A percentile compares a stretch with the other conserved stretches of the same genome.
Evolutionary conservation across 2,329 filamentous ascomycete species (phyloP).

Genomic region (Endothia cerciana): DNA sequence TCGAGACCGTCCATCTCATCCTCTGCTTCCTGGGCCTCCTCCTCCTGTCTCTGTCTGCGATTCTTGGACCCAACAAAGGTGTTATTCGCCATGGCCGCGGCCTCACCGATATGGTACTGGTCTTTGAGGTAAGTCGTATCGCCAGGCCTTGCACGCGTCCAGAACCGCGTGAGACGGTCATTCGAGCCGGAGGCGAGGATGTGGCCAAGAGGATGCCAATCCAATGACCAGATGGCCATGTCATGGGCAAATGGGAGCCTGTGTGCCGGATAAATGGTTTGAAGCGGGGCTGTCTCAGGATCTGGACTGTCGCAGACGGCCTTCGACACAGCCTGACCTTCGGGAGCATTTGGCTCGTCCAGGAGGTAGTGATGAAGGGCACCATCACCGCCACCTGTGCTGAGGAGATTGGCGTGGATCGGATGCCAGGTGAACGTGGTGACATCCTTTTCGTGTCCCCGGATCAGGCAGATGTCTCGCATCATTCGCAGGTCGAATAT

Average conservation of each 20-base stretch:
- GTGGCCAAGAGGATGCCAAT: conserved; percentile 97
- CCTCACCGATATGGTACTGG: conserved; percentile 92
- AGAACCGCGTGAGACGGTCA: conserved; percentile 95
- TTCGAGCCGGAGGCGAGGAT: conserved; percentile 95
- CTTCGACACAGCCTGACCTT: conserved; percentile 70
- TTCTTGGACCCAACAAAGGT: conserved; percentile 85
- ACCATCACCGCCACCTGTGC: conserved; percentile 88
- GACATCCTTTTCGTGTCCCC: conserved; percentile 95
- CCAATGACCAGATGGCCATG: conserved; percentile 94
- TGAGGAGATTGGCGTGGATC: conserved; percentile 84
- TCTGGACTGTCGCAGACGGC: conserved; percentile 87
- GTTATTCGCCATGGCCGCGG: conserved; percentile 90
- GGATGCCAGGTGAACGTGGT: conserved; percentile 94
- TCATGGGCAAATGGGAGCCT: conserved; percentile 86
- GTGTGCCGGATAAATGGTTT: conserved; percentile 92
- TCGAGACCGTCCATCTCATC: conserved; percentile 92
- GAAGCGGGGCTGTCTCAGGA: conserved; percentile 76
- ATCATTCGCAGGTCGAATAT: conserved; percentile 98
- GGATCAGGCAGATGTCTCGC: conserved; percentile 91
- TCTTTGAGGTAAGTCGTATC: conserved; percentile 86
- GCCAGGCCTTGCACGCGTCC: conserved; percentile 87
- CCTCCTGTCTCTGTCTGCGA: conserved; percentile 79
- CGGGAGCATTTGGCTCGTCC: conserved; percentile 87
- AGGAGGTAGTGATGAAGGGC: conserved; percentile 93
- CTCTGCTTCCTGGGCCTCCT: conserved; percentile 91